Percentiles rank a stretch among this genome's conserved stretches.
phyloP scores from a whole-genome alignment of 2,329 filamentous ascomycete species.

The Colletotrichum brevisporum region DNA sequence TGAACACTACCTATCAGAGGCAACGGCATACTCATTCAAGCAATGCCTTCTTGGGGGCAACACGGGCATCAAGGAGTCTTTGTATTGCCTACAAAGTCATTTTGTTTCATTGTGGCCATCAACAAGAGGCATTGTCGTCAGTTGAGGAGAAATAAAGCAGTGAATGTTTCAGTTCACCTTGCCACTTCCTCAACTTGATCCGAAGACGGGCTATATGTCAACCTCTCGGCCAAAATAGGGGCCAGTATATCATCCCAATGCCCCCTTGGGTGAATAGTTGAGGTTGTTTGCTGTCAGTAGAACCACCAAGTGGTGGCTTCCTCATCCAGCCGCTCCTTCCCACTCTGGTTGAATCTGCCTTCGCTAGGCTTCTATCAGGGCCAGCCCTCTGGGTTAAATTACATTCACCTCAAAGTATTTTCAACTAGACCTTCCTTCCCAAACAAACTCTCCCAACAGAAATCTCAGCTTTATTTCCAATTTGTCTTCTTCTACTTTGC shows the following conservation, averaged over 20 bases:
- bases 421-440: too few relatives aligned
- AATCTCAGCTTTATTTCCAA: background rate
- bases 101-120: too few relatives aligned
- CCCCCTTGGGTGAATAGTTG: background rate
- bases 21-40: too few relatives aligned
- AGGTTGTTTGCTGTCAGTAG: background rate
- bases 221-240: background rate
- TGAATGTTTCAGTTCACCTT: too few relatives aligned
- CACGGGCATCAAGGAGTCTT: too few relatives aligned
- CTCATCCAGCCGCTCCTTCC: background rate
- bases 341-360: background rate
- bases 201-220: too few relatives aligned
- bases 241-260: background rate
- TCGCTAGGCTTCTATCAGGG: background rate
- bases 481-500: background rate
- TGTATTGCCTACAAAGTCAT: too few relatives aligned
- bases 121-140: too few relatives aligned
- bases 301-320: background rate
- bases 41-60: too few relatives aligned
- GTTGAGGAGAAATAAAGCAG: too few relatives aligned
- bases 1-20: too few relatives aligned
- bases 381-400: background rate
- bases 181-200: too few relatives aligned
- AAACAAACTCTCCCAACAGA: background rate
- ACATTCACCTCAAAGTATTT: background rate